A percentile compares a stretch with the other conserved stretches of the same genome.
Evolutionary conservation across 1,139 yeast species (phyloP).

Genomic region (Scheffersomyces cryptocercus): DNA sequence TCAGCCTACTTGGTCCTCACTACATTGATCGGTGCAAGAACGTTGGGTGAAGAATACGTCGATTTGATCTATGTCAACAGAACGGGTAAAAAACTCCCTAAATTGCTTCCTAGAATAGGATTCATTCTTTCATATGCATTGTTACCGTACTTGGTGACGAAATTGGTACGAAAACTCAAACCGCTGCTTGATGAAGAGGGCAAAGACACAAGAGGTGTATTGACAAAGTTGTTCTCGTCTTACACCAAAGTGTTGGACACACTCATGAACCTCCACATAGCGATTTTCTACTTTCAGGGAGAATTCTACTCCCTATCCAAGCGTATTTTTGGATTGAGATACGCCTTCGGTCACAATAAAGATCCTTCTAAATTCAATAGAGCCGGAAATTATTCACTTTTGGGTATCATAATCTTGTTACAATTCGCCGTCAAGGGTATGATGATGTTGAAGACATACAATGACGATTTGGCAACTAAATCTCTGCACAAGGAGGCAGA

Average conservation of each 20-base stretch:
- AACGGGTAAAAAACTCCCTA: constrained; percentile 54
- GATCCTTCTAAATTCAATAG: constrained; percentile 42
- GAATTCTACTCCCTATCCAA: constrained; percentile 77
- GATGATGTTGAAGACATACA: constrained; percentile 29
- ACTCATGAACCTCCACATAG: constrained; percentile 67
- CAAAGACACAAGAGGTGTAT: constrained; percentile 11
- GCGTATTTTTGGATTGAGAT: constrained; percentile 75
- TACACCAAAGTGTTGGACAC: constrained; percentile 52
- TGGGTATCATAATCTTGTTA: constrained; percentile 68
- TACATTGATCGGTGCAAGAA: constrained; percentile 72
- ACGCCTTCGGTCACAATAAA: constrained; percentile 68
- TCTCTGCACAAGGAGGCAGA: neutral
- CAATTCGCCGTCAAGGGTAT: constrained; percentile 57
- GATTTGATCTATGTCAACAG: constrained; percentile 71
- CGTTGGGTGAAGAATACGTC: constrained; percentile 93
- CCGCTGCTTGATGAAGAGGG: constrained; percentile 19
- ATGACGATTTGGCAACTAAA: constrained; percentile 15
- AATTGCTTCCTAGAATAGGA: constrained; percentile 44
- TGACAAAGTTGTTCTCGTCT: constrained; percentile 26
- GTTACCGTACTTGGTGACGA: constrained; percentile 53
- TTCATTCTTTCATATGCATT: constrained; percentile 57
- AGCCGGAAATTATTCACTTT: constrained; percentile 69
- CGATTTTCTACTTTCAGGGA: constrained; percentile 80
- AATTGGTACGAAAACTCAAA: constrained; percentile 27
- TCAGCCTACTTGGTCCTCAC: constrained; percentile 68